These are phyloP conservation scores for Lolium perenne DNA, from an alignment of 176 grass and related monocot genomes.

Conservation along the genomic window DNA sequence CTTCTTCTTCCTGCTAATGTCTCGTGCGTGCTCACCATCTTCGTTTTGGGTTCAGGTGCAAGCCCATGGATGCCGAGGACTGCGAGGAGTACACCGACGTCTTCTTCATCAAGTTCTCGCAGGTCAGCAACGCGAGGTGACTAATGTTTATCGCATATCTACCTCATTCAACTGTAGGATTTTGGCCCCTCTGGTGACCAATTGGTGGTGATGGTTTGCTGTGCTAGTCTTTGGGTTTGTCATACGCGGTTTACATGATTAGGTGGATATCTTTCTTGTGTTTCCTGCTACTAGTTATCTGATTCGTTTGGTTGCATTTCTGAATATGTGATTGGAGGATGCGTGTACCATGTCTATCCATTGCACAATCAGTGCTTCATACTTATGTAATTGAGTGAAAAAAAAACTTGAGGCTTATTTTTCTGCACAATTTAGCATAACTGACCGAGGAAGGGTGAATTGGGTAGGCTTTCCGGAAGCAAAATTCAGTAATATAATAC, in stretches of 20 bases:
- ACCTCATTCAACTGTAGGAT: not conserved
- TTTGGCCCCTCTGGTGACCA: not conserved
- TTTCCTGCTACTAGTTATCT: not conserved
- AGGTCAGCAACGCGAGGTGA: slow-evolving; percentile 89
- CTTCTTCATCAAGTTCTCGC: slow-evolving; percentile 88
- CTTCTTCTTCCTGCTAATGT: not conserved
- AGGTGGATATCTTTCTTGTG: not conserved
- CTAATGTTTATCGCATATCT: not conserved
- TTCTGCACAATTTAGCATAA: not conserved
- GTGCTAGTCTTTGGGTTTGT: no score
- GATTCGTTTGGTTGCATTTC: not conserved
- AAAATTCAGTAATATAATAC: not conserved
- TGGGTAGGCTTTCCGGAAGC: not conserved
- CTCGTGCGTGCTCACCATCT: not conserved
- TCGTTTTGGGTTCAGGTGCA: slow-evolving; percentile 62
- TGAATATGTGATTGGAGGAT: not conserved
- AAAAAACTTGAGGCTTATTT: not conserved
- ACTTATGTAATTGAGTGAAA: not conserved
- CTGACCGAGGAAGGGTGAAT: not conserved
- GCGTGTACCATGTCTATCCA: not conserved
- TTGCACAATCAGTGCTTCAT: not conserved
- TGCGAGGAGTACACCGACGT: slow-evolving; percentile 91
- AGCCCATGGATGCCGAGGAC: slow-evolving; percentile 95
- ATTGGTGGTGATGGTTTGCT: not conserved
- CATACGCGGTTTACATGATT: not conserved